Percentiles rank a stretch among this genome's conserved stretches.
These are phyloP conservation scores for Plicaturopsis crispa DNA, from an alignment of 768 basidiomycete species.

Conservation along the genomic window DNA sequence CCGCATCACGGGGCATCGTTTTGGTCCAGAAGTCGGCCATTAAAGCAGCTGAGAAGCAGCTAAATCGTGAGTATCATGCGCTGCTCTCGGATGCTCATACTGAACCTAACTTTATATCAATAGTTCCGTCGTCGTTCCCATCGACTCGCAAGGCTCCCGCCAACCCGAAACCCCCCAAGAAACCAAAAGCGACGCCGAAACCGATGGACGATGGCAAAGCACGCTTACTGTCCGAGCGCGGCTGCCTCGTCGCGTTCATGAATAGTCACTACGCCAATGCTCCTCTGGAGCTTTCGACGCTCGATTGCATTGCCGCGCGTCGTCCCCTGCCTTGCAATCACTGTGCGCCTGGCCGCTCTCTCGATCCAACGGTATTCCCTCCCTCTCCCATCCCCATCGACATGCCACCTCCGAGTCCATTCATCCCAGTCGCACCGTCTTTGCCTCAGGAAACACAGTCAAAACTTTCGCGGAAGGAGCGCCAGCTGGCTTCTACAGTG, in stretches of 20 bases:
- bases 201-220: slow-evolving; percentile 5
- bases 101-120: background rate
- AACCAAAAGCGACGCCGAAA: too few species aligned
- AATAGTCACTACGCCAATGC: slow-evolving; percentile 5
- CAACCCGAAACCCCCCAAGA: too few species aligned
- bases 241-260: slow-evolving; percentile 3
- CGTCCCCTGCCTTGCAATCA: slow-evolving; percentile 8
- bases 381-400: slow-evolving; percentile 1
- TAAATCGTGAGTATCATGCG: slow-evolving; percentile 1
- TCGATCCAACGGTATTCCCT: slow-evolving; percentile 2
- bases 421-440: background rate
- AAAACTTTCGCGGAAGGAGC: background rate
- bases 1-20: slow-evolving; percentile 4
- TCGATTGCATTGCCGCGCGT: slow-evolving; percentile 5
- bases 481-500: background rate
- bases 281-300: background rate
- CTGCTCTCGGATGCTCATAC: too few species aligned
- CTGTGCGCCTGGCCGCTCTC: slow-evolving; percentile 1
- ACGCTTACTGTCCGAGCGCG: slow-evolving; percentile 1
- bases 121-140: too few species aligned
- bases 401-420: background rate
- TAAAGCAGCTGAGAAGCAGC: slow-evolving; percentile 3
- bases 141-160: too few species aligned
- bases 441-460: background rate
- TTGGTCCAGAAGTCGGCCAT: slow-evolving; percentile 3